Percentiles rank a stretch among this genome's conserved stretches.
Conservation (phyloP, 768 basidiomycete species). For the Agrocybe pediades region DNA sequence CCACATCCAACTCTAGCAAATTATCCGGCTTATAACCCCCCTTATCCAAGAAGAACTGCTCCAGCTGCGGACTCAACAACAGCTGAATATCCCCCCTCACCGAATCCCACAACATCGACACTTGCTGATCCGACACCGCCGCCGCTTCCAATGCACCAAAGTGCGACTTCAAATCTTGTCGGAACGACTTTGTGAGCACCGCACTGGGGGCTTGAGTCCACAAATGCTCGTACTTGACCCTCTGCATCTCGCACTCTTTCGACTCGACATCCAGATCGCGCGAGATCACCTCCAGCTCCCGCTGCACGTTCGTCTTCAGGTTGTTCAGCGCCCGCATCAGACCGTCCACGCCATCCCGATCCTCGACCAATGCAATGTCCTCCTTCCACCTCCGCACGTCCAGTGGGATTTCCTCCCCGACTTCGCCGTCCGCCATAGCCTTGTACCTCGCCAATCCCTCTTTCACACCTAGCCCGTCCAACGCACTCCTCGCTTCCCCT, state of each 20-base stretch:
- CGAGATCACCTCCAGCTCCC: constrained; percentile 62
- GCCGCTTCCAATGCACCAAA: constrained; percentile 75
- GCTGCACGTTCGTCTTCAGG: constrained; percentile 57
- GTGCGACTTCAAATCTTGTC: constrained; percentile 82
- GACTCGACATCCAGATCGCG: constrained; percentile 80
- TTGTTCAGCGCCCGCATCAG: constrained; percentile 59
- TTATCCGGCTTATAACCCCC: constrained; percentile 37
- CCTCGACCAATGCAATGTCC: constrained; percentile 72
- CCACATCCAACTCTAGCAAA: constrained; percentile 69
- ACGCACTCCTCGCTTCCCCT: constrained; percentile 71
- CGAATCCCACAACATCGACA: constrained; percentile 70
- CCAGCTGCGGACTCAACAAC: constrained; percentile 59
- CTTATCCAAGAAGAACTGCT: constrained; percentile 63
- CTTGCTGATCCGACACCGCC: constrained; percentile 74
- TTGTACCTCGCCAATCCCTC: constrained; percentile 68
- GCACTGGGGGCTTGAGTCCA: constrained; percentile 90
- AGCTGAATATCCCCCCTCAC: constrained; percentile 66
- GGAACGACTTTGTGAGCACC: constrained; percentile 63
- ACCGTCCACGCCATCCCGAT: constrained; percentile 64
- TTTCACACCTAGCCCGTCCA: constrained; percentile 84
- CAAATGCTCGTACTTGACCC: constrained; percentile 83
- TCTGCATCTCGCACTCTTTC: constrained; percentile 84
- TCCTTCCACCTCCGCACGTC: constrained; percentile 76
- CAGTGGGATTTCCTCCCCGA: constrained; percentile 66
- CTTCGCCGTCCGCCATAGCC: constrained; percentile 67